phyloP scores from a whole-genome alignment of 2,329 filamentous ascomycete genomes.

The Xylaria sp. region DNA sequence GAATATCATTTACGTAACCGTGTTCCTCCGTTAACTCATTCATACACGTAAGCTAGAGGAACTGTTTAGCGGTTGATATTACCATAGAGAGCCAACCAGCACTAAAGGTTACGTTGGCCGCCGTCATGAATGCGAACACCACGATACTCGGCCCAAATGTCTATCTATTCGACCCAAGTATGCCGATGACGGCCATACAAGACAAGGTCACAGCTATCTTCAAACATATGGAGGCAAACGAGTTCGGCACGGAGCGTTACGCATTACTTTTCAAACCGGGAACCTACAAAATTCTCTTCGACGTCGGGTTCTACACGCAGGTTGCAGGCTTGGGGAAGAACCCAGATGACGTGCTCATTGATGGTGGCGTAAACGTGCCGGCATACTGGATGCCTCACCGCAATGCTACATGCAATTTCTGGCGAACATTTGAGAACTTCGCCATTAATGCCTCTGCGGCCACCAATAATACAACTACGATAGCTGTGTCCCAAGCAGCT shows the following conservation, averaged over 20 bases:
- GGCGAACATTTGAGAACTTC: conserved; percentile 51
- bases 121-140: conserved; percentile 41
- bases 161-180: conserved; percentile 49
- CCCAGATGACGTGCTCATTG: conserved; percentile 49
- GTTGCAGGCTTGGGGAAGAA: conserved; percentile 48
- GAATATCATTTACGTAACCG: background rate
- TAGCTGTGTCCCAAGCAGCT: conserved; percentile 51
- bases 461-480: conserved; percentile 51
- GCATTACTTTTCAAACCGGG: conserved; percentile 51
- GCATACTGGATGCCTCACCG: conserved; percentile 52
- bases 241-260: conserved; percentile 50
- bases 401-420: conserved; percentile 53
- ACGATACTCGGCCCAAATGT: conserved; percentile 51
- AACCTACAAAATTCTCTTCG: conserved; percentile 49
- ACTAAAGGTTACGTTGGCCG: conserved; percentile 13
- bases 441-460: conserved; percentile 49
- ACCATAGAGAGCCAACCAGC: background rate
- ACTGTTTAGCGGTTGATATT: background rate
- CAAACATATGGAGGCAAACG: conserved; percentile 51
- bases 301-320: conserved; percentile 51
- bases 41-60: background rate
- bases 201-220: conserved; percentile 47
- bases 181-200: conserved; percentile 48
- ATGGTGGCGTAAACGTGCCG: conserved; percentile 51
- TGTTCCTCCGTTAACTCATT: too few relatives aligned